phyloP scores from a whole-genome alignment of 257 asterid species.

The Solanum bukasovii region DNA sequence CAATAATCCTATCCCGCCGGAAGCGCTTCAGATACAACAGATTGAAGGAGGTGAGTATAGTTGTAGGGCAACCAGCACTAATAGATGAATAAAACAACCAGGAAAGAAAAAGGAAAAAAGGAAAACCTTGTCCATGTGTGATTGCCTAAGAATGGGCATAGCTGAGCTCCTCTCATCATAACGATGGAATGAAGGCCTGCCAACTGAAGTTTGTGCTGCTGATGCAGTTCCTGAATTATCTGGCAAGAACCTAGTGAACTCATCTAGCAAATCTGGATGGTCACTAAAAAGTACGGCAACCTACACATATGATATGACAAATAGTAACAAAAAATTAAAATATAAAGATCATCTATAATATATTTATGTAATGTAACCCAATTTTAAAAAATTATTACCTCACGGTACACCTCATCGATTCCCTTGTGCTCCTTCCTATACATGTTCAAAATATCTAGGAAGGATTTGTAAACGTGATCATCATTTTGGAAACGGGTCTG shows the following conservation, averaged over 20 bases:
- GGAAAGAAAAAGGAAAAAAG: not conserved
- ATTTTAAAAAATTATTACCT: conserved; percentile 34
- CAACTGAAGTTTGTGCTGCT: conserved; percentile 50
- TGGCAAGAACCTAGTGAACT: conserved; percentile 92
- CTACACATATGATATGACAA: conserved; percentile 21
- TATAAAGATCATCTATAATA: not conserved
- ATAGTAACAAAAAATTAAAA: not conserved
- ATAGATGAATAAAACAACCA: not conserved
- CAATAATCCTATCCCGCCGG: conserved; percentile 50
- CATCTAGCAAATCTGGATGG: conserved; percentile 91
- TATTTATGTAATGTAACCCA: not conserved
- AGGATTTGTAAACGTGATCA: conserved; percentile 89
- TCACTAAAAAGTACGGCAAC: conserved; percentile 77
- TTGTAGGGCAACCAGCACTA: conserved; percentile 5
- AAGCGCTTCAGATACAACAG: conserved; percentile 36
- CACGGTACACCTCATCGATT: conserved; percentile 85
- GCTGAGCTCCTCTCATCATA: conserved; percentile 82
- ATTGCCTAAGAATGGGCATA: conserved; percentile 43
- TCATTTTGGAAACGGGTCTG: conserved; percentile 91
- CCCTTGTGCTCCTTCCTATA: conserved; percentile 95
- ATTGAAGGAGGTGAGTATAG: conserved; percentile 8
- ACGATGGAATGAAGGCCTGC: conserved; percentile 44
- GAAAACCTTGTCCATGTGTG: conserved; percentile 67
- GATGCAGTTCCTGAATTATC: conserved; percentile 65
- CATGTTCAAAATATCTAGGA: conserved; percentile 95